Base-by-base conservation (phyloP, 2,329 filamentous ascomycete species). In the Atkinsonella hypoxylon region DNA sequence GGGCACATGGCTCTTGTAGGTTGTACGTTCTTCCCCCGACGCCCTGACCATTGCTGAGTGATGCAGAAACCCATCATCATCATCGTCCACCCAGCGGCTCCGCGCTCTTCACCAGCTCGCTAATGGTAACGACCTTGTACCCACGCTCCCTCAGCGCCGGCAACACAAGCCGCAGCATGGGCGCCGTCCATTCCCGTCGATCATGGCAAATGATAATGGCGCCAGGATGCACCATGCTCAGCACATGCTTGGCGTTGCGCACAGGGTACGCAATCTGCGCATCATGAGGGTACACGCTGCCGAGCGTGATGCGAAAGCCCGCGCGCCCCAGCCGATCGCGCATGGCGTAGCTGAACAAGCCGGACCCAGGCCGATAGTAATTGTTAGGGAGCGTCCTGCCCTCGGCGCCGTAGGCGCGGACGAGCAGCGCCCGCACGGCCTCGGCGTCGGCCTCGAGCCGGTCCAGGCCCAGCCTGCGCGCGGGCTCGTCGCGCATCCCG, bases 201-300 rank as follows among this genome's bases (percentile, higher is more conserved):
- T 95, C 89, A 69, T 95, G 89, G 62, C 88, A 90, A 48, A 95
- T 83, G 54, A 95, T 82, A 51, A 95, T 84, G 30, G 79, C 83
- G 0, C 89, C 89, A 0, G 85, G 82, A 45, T 78, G 72, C 36
- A 85, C 72, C 84, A 89, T 89, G 67, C 86, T 89, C 58, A 95
- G 65, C 4, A 95, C 79, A 69, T 95, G 89, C 56, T 72, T 74
- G 8, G 87, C 83, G 67, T 95, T 95, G 48, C 89, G 57, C 55
- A 72, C 70, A 57, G 79, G 76, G 60, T 78, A 83, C 10, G 73
- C 72, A 52, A 95, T 83, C 72, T 94, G 89, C n/a, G 89, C 82
- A 68, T 95, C 89, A 69, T 95, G 89, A 5, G 89, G 89, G 67
- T 94, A 95, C 40, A 95, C 82, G 64, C 82, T 83, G 2, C 89